phyloP scores from a whole-genome alignment of 495 filamentous ascomycete species.

The Copromyces sp. region DNA sequence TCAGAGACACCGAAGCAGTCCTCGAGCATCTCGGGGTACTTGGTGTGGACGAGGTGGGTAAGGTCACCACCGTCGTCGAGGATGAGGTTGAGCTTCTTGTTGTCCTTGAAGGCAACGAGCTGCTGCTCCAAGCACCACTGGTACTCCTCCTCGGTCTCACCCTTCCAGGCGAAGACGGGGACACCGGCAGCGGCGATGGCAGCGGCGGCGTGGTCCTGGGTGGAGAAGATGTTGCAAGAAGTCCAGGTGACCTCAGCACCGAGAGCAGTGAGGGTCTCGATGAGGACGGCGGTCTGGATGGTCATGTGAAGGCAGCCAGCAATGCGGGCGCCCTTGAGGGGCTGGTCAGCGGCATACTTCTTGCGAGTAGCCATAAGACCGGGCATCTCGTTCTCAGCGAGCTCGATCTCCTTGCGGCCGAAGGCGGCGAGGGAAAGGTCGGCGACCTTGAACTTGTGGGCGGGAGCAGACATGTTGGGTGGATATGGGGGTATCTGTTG shows the following conservation, averaged over 20 bases:
- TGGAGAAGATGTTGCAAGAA: conserved; percentile 98
- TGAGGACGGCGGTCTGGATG: conserved; percentile 98
- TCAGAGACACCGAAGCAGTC: conserved; percentile 97
- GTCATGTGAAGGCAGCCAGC: conserved; percentile 99
- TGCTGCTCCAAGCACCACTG: conserved; percentile 99
- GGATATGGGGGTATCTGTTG: conserved; percentile 3
- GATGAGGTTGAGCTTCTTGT: conserved; percentile 94
- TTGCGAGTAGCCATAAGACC: conserved; percentile 90
- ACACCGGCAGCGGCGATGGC: conserved; percentile 91
- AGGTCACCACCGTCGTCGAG: conserved; percentile 98
- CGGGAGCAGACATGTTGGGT: conserved; percentile 60
- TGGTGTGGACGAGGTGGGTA: conserved; percentile 89
- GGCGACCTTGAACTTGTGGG: conserved; percentile 92
- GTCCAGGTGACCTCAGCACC: conserved; percentile 98
- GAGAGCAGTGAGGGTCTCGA: conserved; percentile 88
- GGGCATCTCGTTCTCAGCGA: conserved; percentile 97
- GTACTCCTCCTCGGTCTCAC: conserved; percentile 99
- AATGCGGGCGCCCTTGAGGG: conserved; percentile 77
- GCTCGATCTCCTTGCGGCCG: conserved; percentile 96
- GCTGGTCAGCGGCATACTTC: conserved; percentile 90
- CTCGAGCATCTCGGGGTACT: conserved; percentile 95
- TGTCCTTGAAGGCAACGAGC: conserved; percentile 90
- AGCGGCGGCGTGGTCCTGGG: conserved; percentile 95
- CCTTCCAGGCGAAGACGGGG: conserved; percentile 99
- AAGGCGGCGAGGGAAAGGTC: conserved; percentile 97